Evolutionary conservation across 495 filamentous ascomycete species (phyloP).

Genomic region (Chaetomium tenue): DNA sequence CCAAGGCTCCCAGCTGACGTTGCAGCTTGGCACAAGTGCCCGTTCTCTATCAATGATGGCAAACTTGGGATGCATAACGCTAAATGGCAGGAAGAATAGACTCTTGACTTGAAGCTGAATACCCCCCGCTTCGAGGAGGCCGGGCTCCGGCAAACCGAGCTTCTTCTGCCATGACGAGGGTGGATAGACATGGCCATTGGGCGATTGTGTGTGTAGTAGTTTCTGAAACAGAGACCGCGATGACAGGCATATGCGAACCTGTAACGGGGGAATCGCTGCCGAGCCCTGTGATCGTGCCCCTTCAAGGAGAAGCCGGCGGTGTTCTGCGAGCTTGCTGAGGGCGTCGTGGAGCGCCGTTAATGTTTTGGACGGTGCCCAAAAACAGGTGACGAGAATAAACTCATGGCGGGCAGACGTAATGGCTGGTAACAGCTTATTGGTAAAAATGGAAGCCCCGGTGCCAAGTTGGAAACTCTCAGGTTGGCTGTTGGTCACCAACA

Average conservation of each 20-base stretch:
- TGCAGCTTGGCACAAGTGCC: conserved; percentile 65
- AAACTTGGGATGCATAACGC: conserved; percentile 76
- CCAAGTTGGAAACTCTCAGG: conserved; percentile 54
- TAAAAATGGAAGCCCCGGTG: conserved; percentile 56
- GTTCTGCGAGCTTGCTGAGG: conserved; percentile 52
- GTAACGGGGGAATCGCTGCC: conserved; percentile 17
- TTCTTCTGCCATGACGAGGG: conserved; percentile 53
- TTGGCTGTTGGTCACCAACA: conserved; percentile 46
- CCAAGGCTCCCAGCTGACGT: conserved; percentile 76
- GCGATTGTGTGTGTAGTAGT: conserved; percentile 59
- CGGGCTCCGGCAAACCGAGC: conserved; percentile 58
- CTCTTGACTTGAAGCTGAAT: conserved; percentile 66
- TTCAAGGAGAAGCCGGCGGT: conserved; percentile 28
- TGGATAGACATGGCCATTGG: conserved; percentile 56
- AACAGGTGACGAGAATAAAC: conserved; percentile 72
- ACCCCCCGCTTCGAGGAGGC: conserved; percentile 48
- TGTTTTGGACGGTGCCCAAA: conserved; percentile 64
- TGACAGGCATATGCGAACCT: conserved; percentile 54
- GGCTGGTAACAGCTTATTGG: conserved; percentile 52
- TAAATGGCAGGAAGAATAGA: conserved; percentile 69
- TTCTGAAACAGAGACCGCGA: conserved; percentile 66
- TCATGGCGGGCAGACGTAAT: conserved; percentile 57
- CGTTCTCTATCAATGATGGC: conserved; percentile 63
- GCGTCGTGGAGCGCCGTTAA: conserved; percentile 49
- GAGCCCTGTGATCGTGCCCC: conserved; percentile 21